phyloP scores from a whole-genome alignment of 257 asterid species.

The Nemophila menziesii region DNA sequence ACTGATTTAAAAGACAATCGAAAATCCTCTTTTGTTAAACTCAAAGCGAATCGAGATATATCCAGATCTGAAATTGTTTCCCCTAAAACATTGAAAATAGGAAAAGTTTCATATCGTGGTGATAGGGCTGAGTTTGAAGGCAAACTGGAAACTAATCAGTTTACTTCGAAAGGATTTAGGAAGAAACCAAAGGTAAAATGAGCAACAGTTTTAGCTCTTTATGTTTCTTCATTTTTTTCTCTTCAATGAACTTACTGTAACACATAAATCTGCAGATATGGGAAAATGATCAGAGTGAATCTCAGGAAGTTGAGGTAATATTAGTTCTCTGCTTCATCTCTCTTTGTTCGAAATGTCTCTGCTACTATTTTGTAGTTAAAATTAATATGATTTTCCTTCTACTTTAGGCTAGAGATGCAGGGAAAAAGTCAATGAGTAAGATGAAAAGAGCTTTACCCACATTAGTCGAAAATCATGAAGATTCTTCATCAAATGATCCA shows the following conservation, averaged over 20 bases:
- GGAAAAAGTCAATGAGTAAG: conserved; percentile 34
- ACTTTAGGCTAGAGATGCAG: conserved; percentile 50
- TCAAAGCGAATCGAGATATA: conserved; percentile 28
- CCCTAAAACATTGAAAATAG: conserved; percentile 36
- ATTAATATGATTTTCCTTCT: conserved; percentile 7
- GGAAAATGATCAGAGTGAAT: conserved; percentile 35
- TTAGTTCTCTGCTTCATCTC: background rate
- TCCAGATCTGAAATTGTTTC: conserved; percentile 44
- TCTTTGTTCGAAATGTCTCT: background rate
- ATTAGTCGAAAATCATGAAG: conserved; percentile 41
- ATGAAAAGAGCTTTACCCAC: conserved; percentile 51
- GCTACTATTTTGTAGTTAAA: background rate
- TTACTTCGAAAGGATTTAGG: conserved; percentile 23
- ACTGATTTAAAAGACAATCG: conserved; percentile 38
- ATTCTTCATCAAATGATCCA: conserved; percentile 51
- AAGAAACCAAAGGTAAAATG: conserved; percentile 52
- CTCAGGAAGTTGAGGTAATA: conserved; percentile 51
- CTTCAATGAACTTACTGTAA: conserved; percentile 14
- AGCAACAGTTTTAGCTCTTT: conserved; percentile 5
- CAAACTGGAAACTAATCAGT: conserved; percentile 29
- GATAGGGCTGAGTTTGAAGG: conserved; percentile 37
- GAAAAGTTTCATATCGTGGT: conserved; percentile 30
- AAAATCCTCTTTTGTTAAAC: conserved; percentile 36
- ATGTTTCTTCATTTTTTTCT: conserved; percentile 7
- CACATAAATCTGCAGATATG: conserved; percentile 33